Conservation (phyloP, 805 yeast genomes). For the Yarrowia sp. region DNA sequence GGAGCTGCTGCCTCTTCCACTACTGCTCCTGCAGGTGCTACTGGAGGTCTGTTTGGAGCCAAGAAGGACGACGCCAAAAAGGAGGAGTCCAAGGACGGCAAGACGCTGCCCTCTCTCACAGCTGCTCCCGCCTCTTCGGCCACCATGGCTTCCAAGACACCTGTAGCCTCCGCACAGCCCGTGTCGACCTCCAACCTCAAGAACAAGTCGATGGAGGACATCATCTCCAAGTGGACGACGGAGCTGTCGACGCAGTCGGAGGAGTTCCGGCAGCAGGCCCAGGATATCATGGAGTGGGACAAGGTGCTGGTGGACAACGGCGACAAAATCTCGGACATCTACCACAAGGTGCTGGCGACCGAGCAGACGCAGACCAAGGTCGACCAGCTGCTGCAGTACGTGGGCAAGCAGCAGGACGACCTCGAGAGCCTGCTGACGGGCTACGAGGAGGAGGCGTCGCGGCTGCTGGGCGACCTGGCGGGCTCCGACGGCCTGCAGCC, state of each 20-base stretch:
- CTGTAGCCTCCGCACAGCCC: slow-evolving; percentile 56
- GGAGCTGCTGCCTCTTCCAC: slow-evolving; percentile 43
- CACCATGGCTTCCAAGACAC: slow-evolving; percentile 41
- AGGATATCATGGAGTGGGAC: slow-evolving; percentile 85
- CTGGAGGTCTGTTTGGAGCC: slow-evolving; percentile 31
- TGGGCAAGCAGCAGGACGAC: slow-evolving; percentile 92
- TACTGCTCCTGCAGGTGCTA: slow-evolving; percentile 39
- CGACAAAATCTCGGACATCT: slow-evolving; percentile 78
- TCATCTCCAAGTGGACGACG: slow-evolving; percentile 90
- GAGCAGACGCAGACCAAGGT: slow-evolving; percentile 84
- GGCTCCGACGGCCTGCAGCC: slow-evolving; percentile 52
- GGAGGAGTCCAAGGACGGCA: slow-evolving; percentile 16
- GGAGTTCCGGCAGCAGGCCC: slow-evolving; percentile 77
- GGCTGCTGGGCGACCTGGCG: slow-evolving; percentile 42
- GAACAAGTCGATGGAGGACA: slow-evolving; percentile 90
- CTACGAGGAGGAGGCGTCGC: slow-evolving; percentile 69
- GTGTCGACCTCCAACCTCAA: slow-evolving; percentile 67
- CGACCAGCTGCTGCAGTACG: slow-evolving; percentile 84
- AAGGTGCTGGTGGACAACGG: slow-evolving; percentile 81
- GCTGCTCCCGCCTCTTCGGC: slow-evolving; percentile 22
- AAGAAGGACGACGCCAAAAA: slow-evolving; percentile 22
- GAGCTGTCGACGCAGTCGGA: slow-evolving; percentile 76
- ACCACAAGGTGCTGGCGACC: slow-evolving; percentile 78
- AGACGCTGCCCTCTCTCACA: slow-evolving; percentile 16
- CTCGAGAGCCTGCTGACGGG: slow-evolving; percentile 80